Base-by-base conservation (phyloP, 352 stramenopile species). In the Stramenopiles sp. region DNA sequence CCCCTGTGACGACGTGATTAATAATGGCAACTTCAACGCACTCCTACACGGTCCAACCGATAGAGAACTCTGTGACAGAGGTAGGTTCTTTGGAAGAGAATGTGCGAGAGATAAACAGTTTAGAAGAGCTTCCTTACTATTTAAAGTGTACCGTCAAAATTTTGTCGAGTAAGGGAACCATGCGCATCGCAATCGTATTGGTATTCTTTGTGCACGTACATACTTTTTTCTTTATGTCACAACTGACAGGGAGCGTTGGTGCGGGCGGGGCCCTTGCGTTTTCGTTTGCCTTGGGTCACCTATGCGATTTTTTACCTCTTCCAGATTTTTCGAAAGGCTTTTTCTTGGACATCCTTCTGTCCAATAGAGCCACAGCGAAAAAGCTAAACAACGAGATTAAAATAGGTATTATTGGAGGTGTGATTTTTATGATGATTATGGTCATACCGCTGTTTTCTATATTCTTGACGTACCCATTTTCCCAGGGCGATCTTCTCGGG, bases 281-380 rank as follows among this genome's bases (percentile, higher is more conserved):
- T 63, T 63, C 25, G 43, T 63, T 63, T 63, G 12, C 25, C 12
- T 25, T 63, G 12, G 43, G 43, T 63, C 43, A 63, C 35, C 4
- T 33, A 71, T 71, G 33, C 35, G 53, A 71, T 6, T 4, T 71
- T 71, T 2, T 2, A 4, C 6, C 6, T 6, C 53, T 2, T 35
- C 53, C 53, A 71, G 53, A 71, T 6, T 71, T 71, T 6, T 71
- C 53, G 35, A 2, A 71, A 71, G 53, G 53, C 2, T 71, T 71
- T 33, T 71, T 71, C 6, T 6, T 71, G 12, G 35, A 6, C 35
- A 2, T 71, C 6, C 53, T 71, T 6, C 12, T 71, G 6, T 4
- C 2, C 6, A 33, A 71, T 71, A 6, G 6, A 6, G 6, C 2
- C 1, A 4, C 6, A 2, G 35, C 53, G 12, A 71, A 2, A 6